Base-by-base conservation (phyloP, 2,329 filamentous ascomycete genomes). In the Hymenoscyphus albidus region DNA sequence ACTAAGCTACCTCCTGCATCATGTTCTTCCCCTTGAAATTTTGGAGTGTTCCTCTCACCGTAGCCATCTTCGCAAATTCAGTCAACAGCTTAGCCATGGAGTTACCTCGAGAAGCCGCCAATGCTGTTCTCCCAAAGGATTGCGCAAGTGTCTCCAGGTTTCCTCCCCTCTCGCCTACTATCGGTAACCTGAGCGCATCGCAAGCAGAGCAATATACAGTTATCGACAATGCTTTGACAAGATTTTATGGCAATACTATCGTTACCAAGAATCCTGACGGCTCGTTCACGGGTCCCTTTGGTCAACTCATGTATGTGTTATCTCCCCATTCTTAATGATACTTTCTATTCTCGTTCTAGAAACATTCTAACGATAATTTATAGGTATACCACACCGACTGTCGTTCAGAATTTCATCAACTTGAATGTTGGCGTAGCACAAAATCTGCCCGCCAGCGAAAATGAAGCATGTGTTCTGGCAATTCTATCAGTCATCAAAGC, bases 301-400 rank as follows among this genome's bases (percentile, higher is more conserved):
- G 38, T 44, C 42, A 55, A 32, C 38, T 61, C 13, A n/a, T 61
- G 59, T 61, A 56, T 27, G 59, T 61, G 55, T 55, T 55, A 27
- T 27, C 2, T 55, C 59, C 18, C 44, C 38, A 38, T n/a, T 22
- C 13, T 27, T 27, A 27, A 27, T 27, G 2, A 27, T 27, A 27
- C 27, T 27, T 27, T 27, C 2, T 3, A 27, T 27, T 3, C 27
- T 3, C 27, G 27, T 27, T 27, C 27, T 27, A 27, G 3, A 32
- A 32, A 54, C 27, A 12, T 38, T 13, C 16, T 16, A 31, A 61
- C 18, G 5, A 35, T 14, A 27, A n/a, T 22, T 35, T 22, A 55
- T 27, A 39, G 18, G 22, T 54, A 14, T 18, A 27, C 40, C 27
- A 56, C 59, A 5, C 59, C 59, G 22, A 38, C 44, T 9, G n/a